These are phyloP conservation scores for Isochrysis galbana DNA, from an alignment of 78 protist genomes.

Conservation along the genomic window DNA sequence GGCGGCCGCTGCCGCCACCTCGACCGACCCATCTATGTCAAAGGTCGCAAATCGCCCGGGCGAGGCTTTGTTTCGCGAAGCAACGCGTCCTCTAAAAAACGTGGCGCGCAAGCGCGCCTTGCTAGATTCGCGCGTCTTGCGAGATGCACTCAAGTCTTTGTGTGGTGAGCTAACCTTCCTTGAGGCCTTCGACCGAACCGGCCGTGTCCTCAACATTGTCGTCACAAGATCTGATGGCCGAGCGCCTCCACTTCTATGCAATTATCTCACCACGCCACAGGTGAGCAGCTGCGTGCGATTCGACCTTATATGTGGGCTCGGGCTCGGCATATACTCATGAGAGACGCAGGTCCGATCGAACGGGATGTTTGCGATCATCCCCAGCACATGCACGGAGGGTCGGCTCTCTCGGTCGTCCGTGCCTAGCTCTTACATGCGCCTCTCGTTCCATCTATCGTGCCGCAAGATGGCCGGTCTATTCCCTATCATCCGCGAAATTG, in stretches of 20 bases:
- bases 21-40: too few relatives aligned
- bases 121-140: not conserved
- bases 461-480: too few relatives aligned
- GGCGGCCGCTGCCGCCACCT: not conserved
- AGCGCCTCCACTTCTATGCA: slow-evolving; percentile 62
- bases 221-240: slow-evolving; percentile 38
- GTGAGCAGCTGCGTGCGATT: slow-evolving; percentile 35
- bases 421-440: too few relatives aligned
- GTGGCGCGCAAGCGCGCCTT: not conserved
- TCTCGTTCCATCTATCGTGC: too few relatives aligned
- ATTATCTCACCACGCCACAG: slow-evolving; percentile 80
- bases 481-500: too few relatives aligned
- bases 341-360: too few relatives aligned
- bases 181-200: slow-evolving; percentile 76
- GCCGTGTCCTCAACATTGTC: slow-evolving; percentile 75
- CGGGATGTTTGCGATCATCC: too few relatives aligned
- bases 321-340: too few relatives aligned
- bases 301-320: too few relatives aligned
- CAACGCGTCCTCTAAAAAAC: not conserved
- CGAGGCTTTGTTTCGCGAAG: not conserved
- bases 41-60: too few relatives aligned
- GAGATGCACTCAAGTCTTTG: not conserved
- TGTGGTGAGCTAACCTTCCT: slow-evolving; percentile 67
- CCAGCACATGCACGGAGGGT: too few relatives aligned
- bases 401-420: too few relatives aligned